Base-by-base conservation (phyloP, 1,284 basidiomycete genomes). In the Cutaneotrichosporon cavernicola region DNA sequence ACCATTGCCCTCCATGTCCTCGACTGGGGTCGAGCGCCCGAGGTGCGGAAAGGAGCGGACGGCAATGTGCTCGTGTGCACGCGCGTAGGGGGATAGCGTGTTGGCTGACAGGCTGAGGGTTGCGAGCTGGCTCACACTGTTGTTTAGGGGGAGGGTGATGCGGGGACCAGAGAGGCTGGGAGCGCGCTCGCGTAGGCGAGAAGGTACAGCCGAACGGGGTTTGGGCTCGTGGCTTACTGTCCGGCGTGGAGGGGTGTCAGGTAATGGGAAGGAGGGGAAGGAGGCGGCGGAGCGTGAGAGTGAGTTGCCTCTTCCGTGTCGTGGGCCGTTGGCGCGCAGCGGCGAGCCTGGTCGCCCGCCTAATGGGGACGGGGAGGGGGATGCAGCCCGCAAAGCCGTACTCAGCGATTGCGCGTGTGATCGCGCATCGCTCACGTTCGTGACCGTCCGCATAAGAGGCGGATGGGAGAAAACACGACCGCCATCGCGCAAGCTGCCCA, bases 61-160 rank as follows among this genome's bases (percentile, higher is more conserved):
- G 5, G 92, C 91, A 75, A 94, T 94, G 80, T 96, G 92, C 67
- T 90, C 88, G 52, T 92, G 84, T 7, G 88, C 88, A 56, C 91
- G 86, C 11, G 93, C 95, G 78, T 93, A 96, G 0, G 93, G 93
- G 1, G 90, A 92, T 2, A 97, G 82, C 0, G 93, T 97, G 73
- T 95, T 92, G 70, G 95, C 91, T 3, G 91, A 92, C 68, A 89
- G 26, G 87, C 89, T 58, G 61, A 97, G 85, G 3, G 90, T 90
- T 21, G 90, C 89, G 21, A 97, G 83, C 67, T 94, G 90, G 57
- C 89, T 89, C 26, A 95, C 84, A 9, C 87, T 86, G 72, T 88
- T 88, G 81, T 90, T 91, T 61, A 86, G 87, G 30, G 88, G 87
- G 61, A 92, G 84, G 21, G 89, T 83, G 72, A 92, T 91, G 9